A percentile compares a stretch with the other conserved stretches of the same genome.
Evolutionary conservation across 2,329 filamentous ascomycete genomes (phyloP).

Genomic region (Aspergillus hortae): DNA sequence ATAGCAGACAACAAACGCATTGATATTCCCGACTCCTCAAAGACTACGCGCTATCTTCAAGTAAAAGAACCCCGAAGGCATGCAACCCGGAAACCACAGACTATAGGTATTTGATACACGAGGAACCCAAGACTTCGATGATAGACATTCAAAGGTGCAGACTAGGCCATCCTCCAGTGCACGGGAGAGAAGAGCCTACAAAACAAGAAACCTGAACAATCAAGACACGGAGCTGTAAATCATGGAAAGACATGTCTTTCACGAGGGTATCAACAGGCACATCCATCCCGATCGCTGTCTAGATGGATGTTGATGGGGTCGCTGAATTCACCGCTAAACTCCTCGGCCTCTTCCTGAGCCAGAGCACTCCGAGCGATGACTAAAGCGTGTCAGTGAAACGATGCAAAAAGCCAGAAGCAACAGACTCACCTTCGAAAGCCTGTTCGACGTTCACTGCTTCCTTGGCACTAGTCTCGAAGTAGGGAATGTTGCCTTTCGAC

Average conservation of each 20-base stretch:
- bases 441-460: constrained; percentile 98
- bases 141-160: constrained; percentile 8
- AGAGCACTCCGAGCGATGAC: constrained; percentile 95
- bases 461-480: constrained; percentile 99
- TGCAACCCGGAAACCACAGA: constrained; percentile 11
- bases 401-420: not conserved
- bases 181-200: constrained; percentile 10
- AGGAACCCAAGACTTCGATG: constrained; percentile 13
- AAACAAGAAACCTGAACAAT: constrained; percentile 11
- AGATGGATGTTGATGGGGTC: constrained; percentile 98
- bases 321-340: constrained; percentile 95
- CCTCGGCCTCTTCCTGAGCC: constrained; percentile 94
- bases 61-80: constrained; percentile 11
- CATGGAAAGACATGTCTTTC: constrained; percentile 19
- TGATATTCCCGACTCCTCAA: constrained; percentile 25
- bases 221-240: constrained; percentile 18
- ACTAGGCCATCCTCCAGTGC: constrained; percentile 7
- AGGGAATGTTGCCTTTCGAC: constrained; percentile 94
- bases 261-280: constrained; percentile 67
- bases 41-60: constrained; percentile 12
- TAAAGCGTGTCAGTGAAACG: constrained; percentile 36
- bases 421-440: constrained; percentile 64
- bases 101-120: constrained; percentile 13
- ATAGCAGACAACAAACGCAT: not conserved
- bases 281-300: constrained; percentile 88